Conservation (phyloP, 805 yeast genomes). For the Starmerella sirachaensis region DNA sequence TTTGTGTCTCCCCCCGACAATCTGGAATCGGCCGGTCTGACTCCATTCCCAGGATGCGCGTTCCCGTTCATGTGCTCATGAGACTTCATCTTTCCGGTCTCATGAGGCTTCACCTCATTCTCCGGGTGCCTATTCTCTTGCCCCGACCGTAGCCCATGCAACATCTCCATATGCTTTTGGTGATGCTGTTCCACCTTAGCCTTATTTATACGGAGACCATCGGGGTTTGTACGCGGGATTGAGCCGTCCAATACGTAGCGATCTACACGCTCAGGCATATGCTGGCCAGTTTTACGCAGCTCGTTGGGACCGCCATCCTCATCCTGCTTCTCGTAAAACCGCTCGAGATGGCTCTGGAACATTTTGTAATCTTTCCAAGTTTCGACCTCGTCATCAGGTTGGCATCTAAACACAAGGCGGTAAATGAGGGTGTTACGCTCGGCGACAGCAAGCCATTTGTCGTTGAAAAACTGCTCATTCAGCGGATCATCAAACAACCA, state of each 20-base stretch:
- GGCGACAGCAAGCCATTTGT: constrained; percentile 69
- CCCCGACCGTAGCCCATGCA: background rate
- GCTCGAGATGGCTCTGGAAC: constrained; percentile 34
- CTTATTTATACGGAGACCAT: background rate
- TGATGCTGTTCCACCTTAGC: too few relatives aligned
- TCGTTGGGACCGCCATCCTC: constrained; percentile 43
- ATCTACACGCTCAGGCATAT: constrained; percentile 23
- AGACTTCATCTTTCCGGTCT: too few relatives aligned
- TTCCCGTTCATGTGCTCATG: too few relatives aligned
- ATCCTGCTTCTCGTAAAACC: constrained; percentile 35
- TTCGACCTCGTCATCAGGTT: constrained; percentile 85
- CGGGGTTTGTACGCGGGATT: constrained; percentile 10
- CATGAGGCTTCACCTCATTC: too few relatives aligned
- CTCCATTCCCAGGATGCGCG: too few relatives aligned
- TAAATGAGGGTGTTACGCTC: constrained; percentile 69
- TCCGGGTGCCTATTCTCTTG: too few relatives aligned
- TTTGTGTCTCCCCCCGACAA: too few relatives aligned
- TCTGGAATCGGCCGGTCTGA: too few relatives aligned
- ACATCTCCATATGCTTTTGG: background rate
- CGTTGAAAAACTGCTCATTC: constrained; percentile 68
- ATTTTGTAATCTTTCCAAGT: constrained; percentile 84
- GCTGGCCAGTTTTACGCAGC: constrained; percentile 16
- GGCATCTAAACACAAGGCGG: constrained; percentile 79
- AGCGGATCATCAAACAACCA: constrained; percentile 82
- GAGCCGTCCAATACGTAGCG: constrained; percentile 17